Base-by-base conservation (phyloP, 768 basidiomycete species). In the Daedaleopsis sinensis region DNA sequence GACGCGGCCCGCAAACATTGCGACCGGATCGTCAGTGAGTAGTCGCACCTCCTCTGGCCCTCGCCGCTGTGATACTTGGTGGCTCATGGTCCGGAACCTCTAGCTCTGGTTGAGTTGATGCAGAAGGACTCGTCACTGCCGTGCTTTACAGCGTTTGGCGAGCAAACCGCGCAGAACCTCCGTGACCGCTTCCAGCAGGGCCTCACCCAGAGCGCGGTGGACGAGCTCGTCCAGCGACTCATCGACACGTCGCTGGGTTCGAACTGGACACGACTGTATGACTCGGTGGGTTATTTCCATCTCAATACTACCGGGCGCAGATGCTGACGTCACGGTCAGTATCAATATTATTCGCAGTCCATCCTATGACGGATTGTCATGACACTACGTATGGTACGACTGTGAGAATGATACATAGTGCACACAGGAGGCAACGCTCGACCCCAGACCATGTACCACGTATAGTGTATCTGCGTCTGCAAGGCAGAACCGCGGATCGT, bases 1-100 rank as follows among this genome's bases (percentile, higher is more conserved):
- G 93, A 97, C 68, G 89, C 89, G 37, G 92, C 92, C 24, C 79
- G 96, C 65, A 98, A 98, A 73, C 96, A 98, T 65, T 96, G 96
- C 65, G 97, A 98, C 73, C 84, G 96, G 66, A 91, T 99, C 69
- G 89, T 96, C 73, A 96, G 94, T 91, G 66, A 72, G 85, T 82
- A 15, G 23, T 16, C 5, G 27, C 27, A 32, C 27, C 27, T 57
- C 27, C 27, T 57, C 15, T 21, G 15, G 9, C 37, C 38, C 27
- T 32, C 18, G 44, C n/a, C 9, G 32, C 50, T 11, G 42, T 15
- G 13, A n/a, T 18, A 32, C 32, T 11, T 39, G 37, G 11, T 52
- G 37, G 19, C 58, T 44, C 18, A 1, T 10, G 16, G 5, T 32
- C 9, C 15, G 32, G 27, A 19, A 27, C 49, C 49, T 13, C 24